Evolutionary conservation across 345 rosid species (phyloP).

Genomic region (Moricandia moricandioides): DNA sequence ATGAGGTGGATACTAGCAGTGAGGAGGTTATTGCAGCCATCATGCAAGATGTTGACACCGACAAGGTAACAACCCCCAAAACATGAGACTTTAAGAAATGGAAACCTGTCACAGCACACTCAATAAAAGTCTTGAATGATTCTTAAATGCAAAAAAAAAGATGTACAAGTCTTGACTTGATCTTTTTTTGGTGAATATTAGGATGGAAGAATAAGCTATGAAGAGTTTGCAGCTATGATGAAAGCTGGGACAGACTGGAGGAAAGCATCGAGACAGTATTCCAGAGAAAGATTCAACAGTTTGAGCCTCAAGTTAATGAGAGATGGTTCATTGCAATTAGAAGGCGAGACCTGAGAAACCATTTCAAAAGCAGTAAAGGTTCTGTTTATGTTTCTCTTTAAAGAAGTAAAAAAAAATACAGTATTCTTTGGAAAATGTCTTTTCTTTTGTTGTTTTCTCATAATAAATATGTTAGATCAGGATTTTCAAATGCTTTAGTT

Average conservation of each 20-base stretch:
- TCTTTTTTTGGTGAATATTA: slow-evolving; percentile 26
- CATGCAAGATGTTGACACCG: slow-evolving; percentile 94
- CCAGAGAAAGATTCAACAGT: slow-evolving; percentile 78
- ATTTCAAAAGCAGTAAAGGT: slow-evolving; percentile 3
- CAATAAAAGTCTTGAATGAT: background rate
- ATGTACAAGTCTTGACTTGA: slow-evolving; percentile 1
- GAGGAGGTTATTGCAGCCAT: slow-evolving; percentile 79
- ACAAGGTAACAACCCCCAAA: slow-evolving; percentile 64
- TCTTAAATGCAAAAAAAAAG: background rate
- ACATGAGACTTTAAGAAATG: background rate
- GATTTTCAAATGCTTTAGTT: slow-evolving; percentile 11
- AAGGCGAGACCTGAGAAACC: slow-evolving; percentile 29
- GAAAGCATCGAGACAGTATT: slow-evolving; percentile 81
- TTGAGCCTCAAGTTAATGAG: slow-evolving; percentile 72
- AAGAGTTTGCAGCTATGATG: slow-evolving; percentile 85
- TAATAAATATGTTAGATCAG: slow-evolving; percentile 20
- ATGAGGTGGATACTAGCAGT: slow-evolving; percentile 58
- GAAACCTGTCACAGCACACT: background rate
- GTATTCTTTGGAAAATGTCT: slow-evolving; percentile 25
- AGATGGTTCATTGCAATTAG: slow-evolving; percentile 64
- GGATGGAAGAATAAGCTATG: slow-evolving; percentile 86
- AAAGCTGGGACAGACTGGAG: slow-evolving; percentile 96
- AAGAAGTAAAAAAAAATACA: slow-evolving; percentile 16
- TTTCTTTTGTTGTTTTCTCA: background rate
- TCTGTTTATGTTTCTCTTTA: slow-evolving; percentile 15